These are phyloP conservation scores for Agastache rugosa DNA, from an alignment of 257 asterid species.

Conservation along the genomic window DNA sequence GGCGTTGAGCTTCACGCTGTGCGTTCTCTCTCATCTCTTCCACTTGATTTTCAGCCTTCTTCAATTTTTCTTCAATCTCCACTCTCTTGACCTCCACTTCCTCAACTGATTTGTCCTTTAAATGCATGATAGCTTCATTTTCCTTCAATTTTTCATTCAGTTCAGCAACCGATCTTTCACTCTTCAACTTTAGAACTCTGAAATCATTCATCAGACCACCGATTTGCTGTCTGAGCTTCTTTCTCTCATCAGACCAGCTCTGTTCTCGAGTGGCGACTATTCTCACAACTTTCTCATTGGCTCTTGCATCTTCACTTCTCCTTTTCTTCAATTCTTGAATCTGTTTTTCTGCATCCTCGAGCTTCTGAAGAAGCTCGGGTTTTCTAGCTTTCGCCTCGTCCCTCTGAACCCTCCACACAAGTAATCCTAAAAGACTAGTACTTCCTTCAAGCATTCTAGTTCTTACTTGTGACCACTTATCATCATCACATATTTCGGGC, in stretches of 20 bases:
- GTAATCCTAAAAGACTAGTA: conserved; percentile 77
- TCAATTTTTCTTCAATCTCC: conserved; percentile 62
- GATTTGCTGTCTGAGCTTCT: conserved; percentile 71
- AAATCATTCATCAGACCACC: conserved; percentile 67
- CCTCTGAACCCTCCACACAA: conserved; percentile 65
- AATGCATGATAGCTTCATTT: conserved; percentile 45
- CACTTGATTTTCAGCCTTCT: conserved; percentile 47
- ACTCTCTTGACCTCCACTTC: conserved; percentile 51
- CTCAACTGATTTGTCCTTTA: conserved; percentile 59
- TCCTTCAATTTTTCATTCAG: conserved; percentile 60
- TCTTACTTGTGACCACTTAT: conserved; percentile 60
- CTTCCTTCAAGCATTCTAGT: conserved; percentile 67
- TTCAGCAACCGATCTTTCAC: conserved; percentile 53
- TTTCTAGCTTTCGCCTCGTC: conserved; percentile 40
- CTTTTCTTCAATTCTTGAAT: conserved; percentile 60
- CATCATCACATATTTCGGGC: conserved; percentile 56
- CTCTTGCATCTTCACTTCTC: conserved; percentile 87
- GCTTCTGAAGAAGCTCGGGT: conserved; percentile 52
- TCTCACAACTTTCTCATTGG: conserved; percentile 82
- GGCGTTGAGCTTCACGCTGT: conserved; percentile 61
- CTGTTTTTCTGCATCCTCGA: conserved; percentile 58
- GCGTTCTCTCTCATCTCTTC: conserved; percentile 56
- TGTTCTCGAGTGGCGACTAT: conserved; percentile 88
- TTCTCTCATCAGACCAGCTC: conserved; percentile 76
- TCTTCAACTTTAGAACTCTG: conserved; percentile 53